Evolutionary conservation across 2,329 filamentous ascomycete genomes (phyloP).

Genomic region (Intubia oerlemansii): DNA sequence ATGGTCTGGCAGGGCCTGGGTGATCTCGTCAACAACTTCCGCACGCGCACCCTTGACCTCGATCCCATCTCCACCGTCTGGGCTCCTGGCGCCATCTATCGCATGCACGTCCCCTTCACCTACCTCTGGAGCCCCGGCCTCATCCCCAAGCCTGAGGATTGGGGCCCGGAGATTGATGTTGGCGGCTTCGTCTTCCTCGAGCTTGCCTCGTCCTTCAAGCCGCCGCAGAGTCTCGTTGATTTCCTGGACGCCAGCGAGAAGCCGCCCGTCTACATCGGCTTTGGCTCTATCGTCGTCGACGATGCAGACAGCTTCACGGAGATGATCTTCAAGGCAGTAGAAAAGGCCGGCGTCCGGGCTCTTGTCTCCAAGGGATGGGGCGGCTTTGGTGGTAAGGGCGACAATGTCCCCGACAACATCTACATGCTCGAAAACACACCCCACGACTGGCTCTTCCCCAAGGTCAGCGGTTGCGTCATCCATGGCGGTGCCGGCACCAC

Average conservation of each 20-base stretch:
- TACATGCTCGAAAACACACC: slow-evolving; percentile 55
- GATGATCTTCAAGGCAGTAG: slow-evolving; percentile 49
- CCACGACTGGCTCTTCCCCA: slow-evolving; percentile 58
- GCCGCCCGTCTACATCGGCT: slow-evolving; percentile 51
- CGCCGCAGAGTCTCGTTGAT: slow-evolving; percentile 28
- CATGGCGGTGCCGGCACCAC: slow-evolving; percentile 65
- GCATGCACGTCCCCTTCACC: slow-evolving; percentile 53
- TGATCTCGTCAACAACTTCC: slow-evolving; percentile 56
- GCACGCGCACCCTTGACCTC: slow-evolving; percentile 44
- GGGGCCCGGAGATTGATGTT: slow-evolving; percentile 49
- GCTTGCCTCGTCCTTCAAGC: slow-evolving; percentile 36
- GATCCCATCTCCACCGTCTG: slow-evolving; percentile 58
- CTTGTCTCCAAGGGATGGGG: slow-evolving; percentile 61
- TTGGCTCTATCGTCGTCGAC: slow-evolving; percentile 57
- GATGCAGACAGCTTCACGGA: slow-evolving; percentile 46
- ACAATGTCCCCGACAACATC: slow-evolving; percentile 35
- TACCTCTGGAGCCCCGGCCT: slow-evolving; percentile 51
- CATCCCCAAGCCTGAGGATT: slow-evolving; percentile 45
- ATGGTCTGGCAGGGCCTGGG: slow-evolving; percentile 83
- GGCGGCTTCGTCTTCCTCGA: slow-evolving; percentile 64
- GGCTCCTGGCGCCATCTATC: slow-evolving; percentile 53
- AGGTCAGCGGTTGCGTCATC: slow-evolving; percentile 44
- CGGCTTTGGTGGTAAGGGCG: slow-evolving; percentile 34
- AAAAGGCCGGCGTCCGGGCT: slow-evolving; percentile 43
- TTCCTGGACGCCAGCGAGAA: slow-evolving; percentile 37